phyloP scores from a whole-genome alignment of 2,329 filamentous ascomycete genomes.

The Mycogone perniciosa region DNA sequence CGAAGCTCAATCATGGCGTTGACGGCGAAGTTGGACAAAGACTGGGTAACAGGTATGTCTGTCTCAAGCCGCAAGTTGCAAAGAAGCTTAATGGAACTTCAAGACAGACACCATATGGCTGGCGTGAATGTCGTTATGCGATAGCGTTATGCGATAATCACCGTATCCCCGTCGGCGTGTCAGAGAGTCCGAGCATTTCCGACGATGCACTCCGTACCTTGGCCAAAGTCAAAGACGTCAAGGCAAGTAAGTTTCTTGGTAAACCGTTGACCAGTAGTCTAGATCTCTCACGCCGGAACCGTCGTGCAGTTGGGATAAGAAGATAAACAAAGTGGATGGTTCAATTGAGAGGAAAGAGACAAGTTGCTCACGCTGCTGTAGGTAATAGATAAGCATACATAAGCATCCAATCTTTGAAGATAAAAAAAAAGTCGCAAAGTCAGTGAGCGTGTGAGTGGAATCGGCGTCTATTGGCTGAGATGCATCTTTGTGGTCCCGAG shows the following conservation, averaged over 20 bases:
- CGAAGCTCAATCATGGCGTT: constrained; percentile 13
- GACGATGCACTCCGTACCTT: background rate
- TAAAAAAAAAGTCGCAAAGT: constrained; percentile 6
- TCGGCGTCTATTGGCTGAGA: constrained; percentile 7
- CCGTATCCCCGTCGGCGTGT: constrained; percentile 2
- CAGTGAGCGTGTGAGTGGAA: constrained; percentile 9
- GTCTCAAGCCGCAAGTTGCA: background rate
- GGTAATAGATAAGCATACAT: background rate
- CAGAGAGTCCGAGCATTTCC: constrained; percentile 5
- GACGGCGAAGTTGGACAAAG: background rate
- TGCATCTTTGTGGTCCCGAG: constrained; percentile 5
- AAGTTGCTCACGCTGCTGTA: too few species aligned
- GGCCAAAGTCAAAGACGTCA: background rate
- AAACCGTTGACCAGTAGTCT: too few species aligned
- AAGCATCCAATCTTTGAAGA: constrained; percentile 1
- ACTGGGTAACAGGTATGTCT: background rate
- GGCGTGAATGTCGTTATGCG: background rate
- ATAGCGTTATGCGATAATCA: background rate
- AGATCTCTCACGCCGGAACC: too few species aligned
- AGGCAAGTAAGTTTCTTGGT: background rate
- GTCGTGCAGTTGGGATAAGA: too few species aligned
- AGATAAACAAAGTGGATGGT: too few species aligned
- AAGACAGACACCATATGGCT: too few species aligned
- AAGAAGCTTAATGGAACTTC: background rate
- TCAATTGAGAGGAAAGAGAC: too few species aligned